A percentile compares a stretch with the other conserved stretches of the same genome.
Conservation (phyloP, 805 yeast species). For the Candida ponderosae region DNA sequence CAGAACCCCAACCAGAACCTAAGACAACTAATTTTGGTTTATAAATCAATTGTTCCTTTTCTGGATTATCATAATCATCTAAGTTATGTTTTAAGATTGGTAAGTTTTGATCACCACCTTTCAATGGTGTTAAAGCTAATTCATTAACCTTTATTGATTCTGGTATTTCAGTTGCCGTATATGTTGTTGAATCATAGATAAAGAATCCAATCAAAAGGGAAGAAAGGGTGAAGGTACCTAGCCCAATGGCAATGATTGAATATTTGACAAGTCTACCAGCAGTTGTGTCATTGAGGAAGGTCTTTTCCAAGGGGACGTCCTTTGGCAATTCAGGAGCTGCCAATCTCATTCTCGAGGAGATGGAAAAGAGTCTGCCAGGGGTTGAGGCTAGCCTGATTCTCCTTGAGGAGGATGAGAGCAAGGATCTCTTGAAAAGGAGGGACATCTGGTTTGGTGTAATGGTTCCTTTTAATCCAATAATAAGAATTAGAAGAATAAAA, state of each 20-base stretch:
- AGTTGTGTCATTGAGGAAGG: conserved; percentile 18
- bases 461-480: too few relatives aligned
- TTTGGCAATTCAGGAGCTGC: conserved; percentile 9
- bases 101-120: conserved; percentile 66
- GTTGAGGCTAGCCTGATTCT: too few relatives aligned
- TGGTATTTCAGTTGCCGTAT: conserved; percentile 31
- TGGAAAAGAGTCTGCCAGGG: too few relatives aligned
- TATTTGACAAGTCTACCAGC: conserved; percentile 26
- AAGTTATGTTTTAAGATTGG: conserved; percentile 50
- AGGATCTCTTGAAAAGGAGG: too few relatives aligned
- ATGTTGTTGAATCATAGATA: conserved; percentile 62
- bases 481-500: too few relatives aligned
- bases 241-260: conserved; percentile 31
- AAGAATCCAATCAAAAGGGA: conserved; percentile 42
- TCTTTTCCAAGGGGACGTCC: conserved; percentile 13
- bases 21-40: conserved; percentile 53
- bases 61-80: conserved; percentile 47
- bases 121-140: conserved; percentile 44
- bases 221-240: conserved; percentile 34
- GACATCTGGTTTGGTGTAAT: too few relatives aligned
- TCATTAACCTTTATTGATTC: conserved; percentile 41
- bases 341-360: too few relatives aligned
- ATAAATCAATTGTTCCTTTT: conserved; percentile 34
- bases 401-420: too few relatives aligned
- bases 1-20: conserved; percentile 72